Evolutionary conservation across 139 green algal species (phyloP).

Genomic region (Yamagishiella unicocca): DNA sequence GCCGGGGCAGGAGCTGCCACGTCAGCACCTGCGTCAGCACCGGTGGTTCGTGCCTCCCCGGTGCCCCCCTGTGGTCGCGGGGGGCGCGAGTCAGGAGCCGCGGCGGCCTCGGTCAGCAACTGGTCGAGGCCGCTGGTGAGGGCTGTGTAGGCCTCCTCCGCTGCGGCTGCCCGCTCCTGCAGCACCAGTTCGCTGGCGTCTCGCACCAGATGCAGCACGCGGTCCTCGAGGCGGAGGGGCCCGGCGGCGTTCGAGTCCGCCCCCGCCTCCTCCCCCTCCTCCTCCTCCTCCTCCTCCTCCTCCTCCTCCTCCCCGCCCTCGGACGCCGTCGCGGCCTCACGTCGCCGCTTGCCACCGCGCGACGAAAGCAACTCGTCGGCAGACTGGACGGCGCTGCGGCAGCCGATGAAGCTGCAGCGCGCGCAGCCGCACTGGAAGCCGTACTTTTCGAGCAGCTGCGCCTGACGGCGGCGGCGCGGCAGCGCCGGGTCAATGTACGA

Average conservation of each 20-base stretch:
- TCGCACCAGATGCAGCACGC: slow-evolving; percentile 11
- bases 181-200: neutral
- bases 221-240: neutral
- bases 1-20: no score
- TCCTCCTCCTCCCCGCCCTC: no score
- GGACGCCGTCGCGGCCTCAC: neutral
- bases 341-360: neutral
- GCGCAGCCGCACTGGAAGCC: slow-evolving; percentile 42
- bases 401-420: slow-evolving; percentile 9
- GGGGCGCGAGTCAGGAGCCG: no score
- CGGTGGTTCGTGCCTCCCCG: no score
- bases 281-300: neutral
- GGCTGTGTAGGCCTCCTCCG: neutral
- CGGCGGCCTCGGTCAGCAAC: neutral
- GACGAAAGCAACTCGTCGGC: slow-evolving; percentile 3
- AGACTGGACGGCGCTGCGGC: neutral
- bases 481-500: slow-evolving; percentile 32
- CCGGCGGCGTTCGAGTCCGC: no score
- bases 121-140: neutral
- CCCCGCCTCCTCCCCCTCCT: neutral
- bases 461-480: neutral
- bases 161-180: neutral
- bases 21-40: no score
- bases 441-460: slow-evolving; percentile 21
- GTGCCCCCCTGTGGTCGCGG: neutral